Evolutionary conservation across 1,284 basidiomycete species (phyloP), one percentile per base, ranked within the genome.

Genomic region (Malassezia dermatis): DNA sequence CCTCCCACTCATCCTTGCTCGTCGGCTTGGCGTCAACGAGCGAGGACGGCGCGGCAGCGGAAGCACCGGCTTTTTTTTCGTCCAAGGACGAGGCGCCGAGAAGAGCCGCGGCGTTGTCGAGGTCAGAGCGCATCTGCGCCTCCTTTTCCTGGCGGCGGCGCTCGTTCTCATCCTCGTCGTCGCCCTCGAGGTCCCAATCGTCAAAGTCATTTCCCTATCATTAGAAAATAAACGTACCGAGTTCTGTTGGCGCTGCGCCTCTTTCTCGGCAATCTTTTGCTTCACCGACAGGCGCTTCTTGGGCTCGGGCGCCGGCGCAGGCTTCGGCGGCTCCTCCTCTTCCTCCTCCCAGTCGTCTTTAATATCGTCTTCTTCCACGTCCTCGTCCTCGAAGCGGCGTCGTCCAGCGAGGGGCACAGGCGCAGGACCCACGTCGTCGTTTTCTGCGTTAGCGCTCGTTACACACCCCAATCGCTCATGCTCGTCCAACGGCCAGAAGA

Each of bases 271-370:
- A 28, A 72, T 67, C 57, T 73, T 74, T 41, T 71, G 66, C 53
- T 73, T 74, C 42, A 73, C 64, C 21, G 55, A 59, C 39, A 62
- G 63, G 48, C 69, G 71, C 65, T 73, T 73, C 52, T 66, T 67
- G 42, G 67, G 52, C 15, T 67, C 67, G 21, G 61, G 35, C 1
- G 55, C 53, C 1, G 57, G 59, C 27, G 53, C 48, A 2, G 57
- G 41, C 41, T 58, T 59, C n/a, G 62, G 46, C 26, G 48, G 47
- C 49, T 65, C 61, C 37, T 65, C 65, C 21, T 64, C 64, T 40
- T 71, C 67, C 21, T 65, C 64, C 34, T 74, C 71, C 71, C 71
- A 74, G 49, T 74, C 71, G 45, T 74, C 71, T 63, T 69, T 68
- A 46, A 71, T 56, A 23, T 73, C 61, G 4, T 69, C 69, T 28